Evolutionary conservation across 306 rosid genomes (phyloP).

Genomic region (Glycine tomentella): DNA sequence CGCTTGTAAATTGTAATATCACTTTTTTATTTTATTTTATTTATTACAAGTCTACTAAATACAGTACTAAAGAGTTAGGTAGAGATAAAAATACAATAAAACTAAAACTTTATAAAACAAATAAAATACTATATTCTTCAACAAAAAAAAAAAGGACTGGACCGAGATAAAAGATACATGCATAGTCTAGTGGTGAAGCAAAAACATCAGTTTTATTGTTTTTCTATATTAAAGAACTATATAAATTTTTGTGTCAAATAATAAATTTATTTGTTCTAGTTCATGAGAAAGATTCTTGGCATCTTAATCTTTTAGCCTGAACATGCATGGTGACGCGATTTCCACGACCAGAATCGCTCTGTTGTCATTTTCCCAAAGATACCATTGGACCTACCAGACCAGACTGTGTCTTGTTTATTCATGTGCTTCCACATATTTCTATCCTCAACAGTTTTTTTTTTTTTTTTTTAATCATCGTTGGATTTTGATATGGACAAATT

Average conservation of each 20-base stretch:
- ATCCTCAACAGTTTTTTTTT: background rate
- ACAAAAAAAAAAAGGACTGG: no score
- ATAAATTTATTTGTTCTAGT: no score
- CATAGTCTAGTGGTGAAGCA: no score
- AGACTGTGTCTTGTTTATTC: background rate
- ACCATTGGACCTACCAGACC: slow-evolving; percentile 29
- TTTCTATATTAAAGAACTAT: no score
- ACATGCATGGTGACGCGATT: slow-evolving; percentile 23
- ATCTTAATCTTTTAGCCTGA: background rate
- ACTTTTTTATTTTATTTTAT: no score
- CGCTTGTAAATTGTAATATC: no score
- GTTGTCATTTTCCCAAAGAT: slow-evolving; percentile 37
- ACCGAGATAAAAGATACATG: no score
- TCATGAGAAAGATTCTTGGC: background rate
- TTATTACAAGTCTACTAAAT: no score
- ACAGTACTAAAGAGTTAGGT: background rate
- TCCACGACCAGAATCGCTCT: background rate
- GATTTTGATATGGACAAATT: background rate
- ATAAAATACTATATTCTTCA: background rate
- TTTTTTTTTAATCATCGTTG: background rate
- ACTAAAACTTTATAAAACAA: background rate
- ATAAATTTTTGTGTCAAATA: no score
- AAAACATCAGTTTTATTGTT: no score
- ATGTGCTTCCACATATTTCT: background rate
- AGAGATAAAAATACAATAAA: background rate